Percentiles rank a stretch among this genome's conserved stretches.
phyloP scores from a whole-genome alignment of 495 filamentous ascomycete genomes.

The Hypomontagnella submonticulosa region DNA sequence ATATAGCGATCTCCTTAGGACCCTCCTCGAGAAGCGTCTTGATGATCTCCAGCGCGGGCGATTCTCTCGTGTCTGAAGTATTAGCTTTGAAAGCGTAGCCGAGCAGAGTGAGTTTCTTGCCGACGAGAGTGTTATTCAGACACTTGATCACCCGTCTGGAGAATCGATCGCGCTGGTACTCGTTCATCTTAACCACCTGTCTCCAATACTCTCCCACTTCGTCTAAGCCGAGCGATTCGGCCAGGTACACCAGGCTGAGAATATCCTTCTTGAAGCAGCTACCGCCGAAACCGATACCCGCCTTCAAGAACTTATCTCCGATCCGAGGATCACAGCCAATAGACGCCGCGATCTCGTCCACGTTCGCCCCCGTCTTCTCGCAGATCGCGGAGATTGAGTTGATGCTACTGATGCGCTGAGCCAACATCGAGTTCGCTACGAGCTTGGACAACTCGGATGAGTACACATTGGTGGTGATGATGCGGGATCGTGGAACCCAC shows the following conservation, averaged over 20 bases:
- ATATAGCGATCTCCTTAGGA: conserved; percentile 74
- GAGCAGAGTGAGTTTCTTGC: conserved; percentile 78
- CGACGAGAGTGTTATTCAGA: conserved; percentile 73
- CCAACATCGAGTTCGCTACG: conserved; percentile 83
- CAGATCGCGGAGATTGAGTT: conserved; percentile 85
- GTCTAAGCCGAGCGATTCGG: conserved; percentile 72
- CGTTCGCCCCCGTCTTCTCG: conserved; percentile 79
- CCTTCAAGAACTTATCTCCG: conserved; percentile 78
- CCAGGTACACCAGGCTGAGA: conserved; percentile 77
- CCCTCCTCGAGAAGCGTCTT: conserved; percentile 70
- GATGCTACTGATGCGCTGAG: conserved; percentile 85
- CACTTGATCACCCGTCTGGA: conserved; percentile 69
- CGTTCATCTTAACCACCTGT: conserved; percentile 78
- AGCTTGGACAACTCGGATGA: conserved; percentile 85
- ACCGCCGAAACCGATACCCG: conserved; percentile 82
- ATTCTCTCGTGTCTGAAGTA: conserved; percentile 81
- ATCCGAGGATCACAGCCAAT: conserved; percentile 78
- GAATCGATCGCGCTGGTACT: conserved; percentile 78
- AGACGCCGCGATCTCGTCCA: conserved; percentile 76
- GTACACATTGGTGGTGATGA: conserved; percentile 80
- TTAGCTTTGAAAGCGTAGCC: conserved; percentile 88
- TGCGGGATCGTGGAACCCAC: conserved; percentile 74
- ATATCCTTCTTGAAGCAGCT: conserved; percentile 89
- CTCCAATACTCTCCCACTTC: conserved; percentile 84
- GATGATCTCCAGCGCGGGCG: conserved; percentile 74